Base-by-base conservation (phyloP, 805 yeast species). In the Ogataea kodamae region DNA sequence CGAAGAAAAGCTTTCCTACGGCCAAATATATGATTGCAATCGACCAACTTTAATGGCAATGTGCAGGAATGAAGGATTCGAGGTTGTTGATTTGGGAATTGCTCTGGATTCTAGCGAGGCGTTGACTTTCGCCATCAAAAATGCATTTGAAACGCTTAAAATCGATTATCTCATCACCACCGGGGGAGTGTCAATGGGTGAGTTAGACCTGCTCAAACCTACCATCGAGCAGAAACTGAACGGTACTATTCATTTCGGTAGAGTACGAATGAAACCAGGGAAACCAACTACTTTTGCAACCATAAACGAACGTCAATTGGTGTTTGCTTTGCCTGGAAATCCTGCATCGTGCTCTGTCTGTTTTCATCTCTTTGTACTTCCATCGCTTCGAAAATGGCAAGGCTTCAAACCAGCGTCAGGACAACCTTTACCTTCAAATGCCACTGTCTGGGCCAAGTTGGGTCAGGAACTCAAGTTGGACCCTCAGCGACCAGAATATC, bases 111-210 rank as follows among this genome's bases (percentile, higher is more conserved):
- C 52, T 9, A 45, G 60, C 8, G 46, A 34, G 1, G 36, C 48
- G 0, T 48, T 72, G 5, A 54, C 43, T 12, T 28, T 31, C 3
- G 29, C 35, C 8, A 45, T 70, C 5, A 16, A 28, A 1, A 29
- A 33, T 0, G 63, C 65, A 0, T 50, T 67, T 15, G 37, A 43
- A 5, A 24, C 37, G 2, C 20, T 41, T 4, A 43, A 46, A 8
- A 50, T 66, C 9, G 78, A 73, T 36, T 64, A 64, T 22, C 43
- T 73, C 22, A 57, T 73, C 22, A 72, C 78, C 2, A 65, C 74
- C 1, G 79, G 79, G 2, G 79, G 79, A 15, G 79, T 73, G 2
- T 73, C 79, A 1, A 73, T 73, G 79, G 79, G 79, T 2, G 79
- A 73, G 45, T 40, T 63, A 20, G 79, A 73, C 46, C 53, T 71